Evolutionary conservation across 1,284 basidiomycete genomes (phyloP), one percentile per base, ranked within the genome.

Genomic region (Neolentinus lepideus): DNA sequence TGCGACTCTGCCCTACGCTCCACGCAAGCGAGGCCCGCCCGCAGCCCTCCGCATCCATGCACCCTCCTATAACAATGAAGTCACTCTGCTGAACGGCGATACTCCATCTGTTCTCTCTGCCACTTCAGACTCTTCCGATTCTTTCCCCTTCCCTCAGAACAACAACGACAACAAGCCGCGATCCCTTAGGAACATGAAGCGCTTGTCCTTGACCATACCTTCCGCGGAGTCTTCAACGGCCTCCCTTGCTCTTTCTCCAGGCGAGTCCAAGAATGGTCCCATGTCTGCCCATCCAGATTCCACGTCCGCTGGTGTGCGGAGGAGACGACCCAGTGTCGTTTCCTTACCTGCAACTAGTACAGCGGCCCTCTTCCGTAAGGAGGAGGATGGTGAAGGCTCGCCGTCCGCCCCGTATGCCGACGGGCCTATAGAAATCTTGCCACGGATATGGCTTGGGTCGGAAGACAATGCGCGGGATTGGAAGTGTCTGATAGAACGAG

Each of bases 391-490:
- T 25, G 47, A 25, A 29, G 66, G 68, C 25, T 77, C 78, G 2
- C 77, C 81, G 10, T 72, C 81, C 19, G 72, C 79, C 3, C 90
- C 94, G 1, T 98, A 98, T 68, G 71, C 78, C 6, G 79, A 90
- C 63, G 95, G 96, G 1, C 96, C 95, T 22, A 75, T 92, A 43
- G 88, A 98, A 70, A 79, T 98, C 61, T 76, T 98, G 29, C 94
- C 94, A 1, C 87, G 89, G 46, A 79, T 98, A 54, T 98, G 88
- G 83, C 80, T 98, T 8, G 96, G 95, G 56, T 92, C 92, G 51
- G 94, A 98, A 69, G 92, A 96, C 69, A 96, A 96, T 61, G 91
- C 92, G 31, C 81, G 84, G 54, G 87, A 95, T 69, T 88, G 85
- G 80, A 73, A 75, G 46, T 75, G 76, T 51, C 81, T 95, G 56